These are phyloP conservation scores for Nidularia pulvinata DNA, from an alignment of 768 basidiomycete species.

Conservation along the genomic window DNA sequence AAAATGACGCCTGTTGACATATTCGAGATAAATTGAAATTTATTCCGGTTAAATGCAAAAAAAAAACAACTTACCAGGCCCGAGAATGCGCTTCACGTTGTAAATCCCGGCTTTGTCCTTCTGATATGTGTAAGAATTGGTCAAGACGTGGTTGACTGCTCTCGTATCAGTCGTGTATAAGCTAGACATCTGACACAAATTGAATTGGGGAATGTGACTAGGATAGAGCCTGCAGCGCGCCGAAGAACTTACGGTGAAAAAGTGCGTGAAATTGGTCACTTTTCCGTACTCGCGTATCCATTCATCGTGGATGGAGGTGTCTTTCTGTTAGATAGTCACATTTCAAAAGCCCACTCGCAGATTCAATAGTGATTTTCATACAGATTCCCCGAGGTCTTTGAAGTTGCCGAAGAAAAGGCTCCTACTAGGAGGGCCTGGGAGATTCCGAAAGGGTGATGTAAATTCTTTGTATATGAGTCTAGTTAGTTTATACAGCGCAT, in stretches of 20 bases:
- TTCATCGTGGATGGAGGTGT: conserved; percentile 34
- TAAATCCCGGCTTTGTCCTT: conserved; percentile 45
- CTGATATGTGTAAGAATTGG: conserved; percentile 52
- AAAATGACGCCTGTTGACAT: conserved; percentile 49
- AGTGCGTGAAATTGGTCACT: conserved; percentile 38
- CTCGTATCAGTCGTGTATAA: conserved; percentile 61
- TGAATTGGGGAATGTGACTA: not conserved
- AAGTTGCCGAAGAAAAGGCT: conserved; percentile 50
- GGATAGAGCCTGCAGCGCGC: too few species aligned
- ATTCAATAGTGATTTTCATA: conserved; percentile 19
- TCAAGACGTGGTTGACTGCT: conserved; percentile 65
- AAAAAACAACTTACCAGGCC: too few species aligned
- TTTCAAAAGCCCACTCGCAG: not conserved
- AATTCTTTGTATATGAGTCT: conserved; percentile 14
- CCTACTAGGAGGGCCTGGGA: conserved; percentile 48
- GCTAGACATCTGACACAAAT: conserved; percentile 24
- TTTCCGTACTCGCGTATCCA: conserved; percentile 50
- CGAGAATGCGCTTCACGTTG: conserved; percentile 38
- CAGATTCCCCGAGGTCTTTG: conserved; percentile 38
- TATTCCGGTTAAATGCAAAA: too few species aligned
- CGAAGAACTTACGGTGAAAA: conserved; percentile 37
- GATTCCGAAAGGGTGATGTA: conserved; percentile 39
- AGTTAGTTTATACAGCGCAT: too few species aligned
- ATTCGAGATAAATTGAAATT: too few species aligned
- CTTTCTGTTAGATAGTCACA: conserved; percentile 19